Percentiles rank a stretch among this genome's conserved stretches.
Conservation (phyloP, 2,329 filamentous ascomycete species). For the Curvularia spicifera region DNA sequence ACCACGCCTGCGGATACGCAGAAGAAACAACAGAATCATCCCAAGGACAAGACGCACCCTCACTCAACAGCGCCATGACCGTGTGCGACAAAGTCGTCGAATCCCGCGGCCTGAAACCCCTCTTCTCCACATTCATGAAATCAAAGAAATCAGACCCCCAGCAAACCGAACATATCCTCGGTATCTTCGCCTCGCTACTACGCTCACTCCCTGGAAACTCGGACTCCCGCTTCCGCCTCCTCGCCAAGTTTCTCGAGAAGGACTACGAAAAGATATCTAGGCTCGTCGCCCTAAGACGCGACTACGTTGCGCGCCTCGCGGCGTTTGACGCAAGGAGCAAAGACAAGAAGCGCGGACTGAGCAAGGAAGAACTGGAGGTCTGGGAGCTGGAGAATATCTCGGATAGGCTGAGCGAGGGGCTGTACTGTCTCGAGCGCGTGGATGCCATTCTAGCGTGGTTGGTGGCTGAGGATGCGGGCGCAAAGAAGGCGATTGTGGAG, state of each 20-base stretch:
- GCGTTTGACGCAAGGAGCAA: conserved; percentile 69
- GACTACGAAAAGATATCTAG: conserved; percentile 84
- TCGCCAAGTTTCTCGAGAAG: conserved; percentile 96
- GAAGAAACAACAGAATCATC: conserved; percentile 25
- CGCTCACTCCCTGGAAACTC: conserved; percentile 79
- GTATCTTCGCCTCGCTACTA: conserved; percentile 83
- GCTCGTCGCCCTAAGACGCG: conserved; percentile 72
- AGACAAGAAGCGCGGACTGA: conserved; percentile 61
- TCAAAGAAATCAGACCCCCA: conserved; percentile 71
- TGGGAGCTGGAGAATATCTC: conserved; percentile 76
- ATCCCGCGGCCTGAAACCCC: conserved; percentile 79
- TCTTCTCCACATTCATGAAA: conserved; percentile 76
- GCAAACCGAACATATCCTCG: conserved; percentile 78
- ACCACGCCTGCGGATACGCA: conserved; percentile 74
- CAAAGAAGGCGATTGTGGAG: conserved; percentile 67
- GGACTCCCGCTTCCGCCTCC: conserved; percentile 76
- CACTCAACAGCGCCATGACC: conserved; percentile 53
- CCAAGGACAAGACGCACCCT: conserved; percentile 28
- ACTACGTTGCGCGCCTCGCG: conserved; percentile 69
- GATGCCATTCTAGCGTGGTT: conserved; percentile 91
- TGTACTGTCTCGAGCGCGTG: conserved; percentile 82
- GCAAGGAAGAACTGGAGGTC: conserved; percentile 65
- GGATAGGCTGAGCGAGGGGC: conserved; percentile 77
- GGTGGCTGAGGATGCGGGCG: conserved; percentile 83
- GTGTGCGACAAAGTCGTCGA: conserved; percentile 82